Base-by-base conservation (phyloP, 371 early-diverging fungal species). In the Rhizopus microsporus region DNA sequence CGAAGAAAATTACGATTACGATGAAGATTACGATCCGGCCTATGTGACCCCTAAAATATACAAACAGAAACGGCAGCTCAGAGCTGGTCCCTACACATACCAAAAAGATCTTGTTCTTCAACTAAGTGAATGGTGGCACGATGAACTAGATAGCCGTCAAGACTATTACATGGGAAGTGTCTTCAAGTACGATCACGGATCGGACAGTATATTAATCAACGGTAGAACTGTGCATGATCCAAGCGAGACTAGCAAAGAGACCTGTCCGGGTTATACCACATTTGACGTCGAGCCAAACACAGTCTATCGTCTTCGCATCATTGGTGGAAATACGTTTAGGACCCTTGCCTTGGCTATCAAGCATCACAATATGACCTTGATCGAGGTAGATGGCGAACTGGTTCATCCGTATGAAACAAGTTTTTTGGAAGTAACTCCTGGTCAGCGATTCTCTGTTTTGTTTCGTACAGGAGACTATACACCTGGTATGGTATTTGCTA, bases 121-220 rank as follows among this genome's bases (percentile, higher is more conserved):
- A 39, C 10, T 83, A 6, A 57, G 67, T 40, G 81, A 83, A 51
- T 77, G 67, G 68, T 83, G 74, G 75, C 80, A 80, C 48, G 60
- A 72, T 23, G 45, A 43, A 5, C 52, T 54, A 0, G 38, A 54
- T 1, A 63, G 45, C 3, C 65, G 67, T 7, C 46, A 65, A 46
- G 54, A 54, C 2, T 70, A 70, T 34, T 65, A 69, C 17, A 1
- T 68, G 12, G 68, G 71, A 10, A 35, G 54, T 0, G 35, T 44
- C 0, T 80, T 69, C 43, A 34, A 5, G 0, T 72, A 58, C 5
- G 69, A 72, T 13, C 55, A 57, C 29, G 63, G 67, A 10, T 72
- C 80, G 3, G 68, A 77, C 29, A 71, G 71, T 51, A 63, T 72
- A 32, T 56, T 82, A 1, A 64, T 77, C 34, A 82, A 82, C 37